Evolutionary conservation across 495 filamentous ascomycete species (phyloP), one percentile per base, ranked within the genome.

Genomic region (Coniosporium apollinis): DNA sequence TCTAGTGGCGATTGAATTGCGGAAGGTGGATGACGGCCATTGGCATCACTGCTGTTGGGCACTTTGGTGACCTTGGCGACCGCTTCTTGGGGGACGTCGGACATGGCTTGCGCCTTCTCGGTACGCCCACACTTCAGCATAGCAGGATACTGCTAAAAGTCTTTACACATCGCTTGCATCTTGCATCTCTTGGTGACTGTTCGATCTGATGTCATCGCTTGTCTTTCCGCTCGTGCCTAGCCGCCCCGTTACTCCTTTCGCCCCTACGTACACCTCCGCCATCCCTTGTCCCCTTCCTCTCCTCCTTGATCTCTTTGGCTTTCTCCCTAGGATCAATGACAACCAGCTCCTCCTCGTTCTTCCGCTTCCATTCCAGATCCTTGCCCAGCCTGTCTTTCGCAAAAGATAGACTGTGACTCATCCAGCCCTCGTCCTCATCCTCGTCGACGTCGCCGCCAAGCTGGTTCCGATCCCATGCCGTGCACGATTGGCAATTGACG

Each of bases 251-350:
- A 9, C 17, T 16, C 30, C 15, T 32, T 16, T 17, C 30, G 10
- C 15, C 18, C 9, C 30, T 19, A 9, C 9, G 11, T 8, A 9
- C 26, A 38, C 36, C 28, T 17, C 17, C 17, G 5, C 21, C 36
- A n/a, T 14, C 25, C 14, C 20, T 19, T 5, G 65, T 57, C 5
- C 64, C 62, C 41, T 52, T 66, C 56, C 61, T 69, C 52, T 72
- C 70, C 40, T 73, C 74, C 44, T 68, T 61, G 28, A 89, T 59
- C 26, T 80, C 78, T 55, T 69, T 73, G 35, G 79, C 76, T 46
- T 79, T 86, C 58, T 87, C 85, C 35, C 81, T 61, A 1, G 91
- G 91, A 60, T 97, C 91, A 58, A 96, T 93, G 1, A 96, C 84
- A 39, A 92, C 78, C 31, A 97, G 57, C 48, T 93, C 84, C 45